Evolutionary conservation across 2,329 filamentous ascomycete species (phyloP).

Genomic region (Parastagonospora avenae): DNA sequence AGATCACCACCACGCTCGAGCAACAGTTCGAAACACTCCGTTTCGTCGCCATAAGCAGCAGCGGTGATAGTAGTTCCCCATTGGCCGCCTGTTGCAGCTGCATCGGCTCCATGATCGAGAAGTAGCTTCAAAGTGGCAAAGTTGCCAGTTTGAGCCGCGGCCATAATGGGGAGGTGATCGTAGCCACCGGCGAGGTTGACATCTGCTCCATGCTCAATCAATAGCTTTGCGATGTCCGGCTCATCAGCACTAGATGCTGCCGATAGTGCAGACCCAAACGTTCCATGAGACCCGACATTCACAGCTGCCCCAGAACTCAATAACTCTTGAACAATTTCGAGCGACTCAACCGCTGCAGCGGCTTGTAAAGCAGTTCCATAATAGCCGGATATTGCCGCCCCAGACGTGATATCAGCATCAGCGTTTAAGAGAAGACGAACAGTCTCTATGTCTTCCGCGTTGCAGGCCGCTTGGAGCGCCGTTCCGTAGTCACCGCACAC

Average conservation of each 20-base stretch:
- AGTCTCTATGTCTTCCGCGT: slow-evolving; percentile 16
- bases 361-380: slow-evolving; percentile 30
- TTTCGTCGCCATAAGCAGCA: slow-evolving; percentile 16
- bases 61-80: slow-evolving; percentile 21
- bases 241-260: slow-evolving; percentile 14
- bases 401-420: slow-evolving; percentile 15
- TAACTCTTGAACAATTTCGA: slow-evolving; percentile 16
- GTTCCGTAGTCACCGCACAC: slow-evolving; percentile 23
- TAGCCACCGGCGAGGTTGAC: slow-evolving; percentile 20
- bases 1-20: slow-evolving; percentile 28
- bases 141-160: slow-evolving; percentile 21
- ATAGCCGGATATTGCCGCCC: slow-evolving; percentile 14
- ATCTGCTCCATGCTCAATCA: slow-evolving; percentile 21
- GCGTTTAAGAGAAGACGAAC: slow-evolving; percentile 17
- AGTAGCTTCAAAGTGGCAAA: slow-evolving; percentile 13
- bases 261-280: slow-evolving; percentile 15
- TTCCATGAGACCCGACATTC: slow-evolving; percentile 21
- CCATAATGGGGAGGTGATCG: slow-evolving; percentile 20
- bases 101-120: slow-evolving; percentile 18
- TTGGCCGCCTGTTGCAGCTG: slow-evolving; percentile 11
- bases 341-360: slow-evolving; percentile 17
- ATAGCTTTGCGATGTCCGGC: slow-evolving; percentile 10
- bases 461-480: slow-evolving; percentile 22
- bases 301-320: slow-evolving; percentile 20
- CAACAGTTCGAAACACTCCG: slow-evolving; percentile 22